These are phyloP conservation scores for Kwoniella sp. DNA, from an alignment of 768 basidiomycete genomes.

Conservation along the genomic window DNA sequence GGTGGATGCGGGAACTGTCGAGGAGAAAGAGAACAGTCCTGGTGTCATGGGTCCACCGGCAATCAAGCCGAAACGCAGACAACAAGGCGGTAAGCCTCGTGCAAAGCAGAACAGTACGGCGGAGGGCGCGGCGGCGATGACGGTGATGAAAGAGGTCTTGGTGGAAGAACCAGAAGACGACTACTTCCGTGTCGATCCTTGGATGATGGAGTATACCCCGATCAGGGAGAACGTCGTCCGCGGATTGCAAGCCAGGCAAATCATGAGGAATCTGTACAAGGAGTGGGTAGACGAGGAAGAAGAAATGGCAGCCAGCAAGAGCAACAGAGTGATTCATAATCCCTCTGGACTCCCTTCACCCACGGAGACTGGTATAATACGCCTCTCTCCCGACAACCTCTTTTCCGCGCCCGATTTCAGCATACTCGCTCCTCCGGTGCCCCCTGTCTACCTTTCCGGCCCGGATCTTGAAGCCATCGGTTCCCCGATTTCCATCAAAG, in stretches of 20 bases:
- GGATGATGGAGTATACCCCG: slow-evolving; percentile 50
- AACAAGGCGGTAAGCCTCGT: slow-evolving; percentile 28
- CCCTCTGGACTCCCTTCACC: slow-evolving; percentile 48
- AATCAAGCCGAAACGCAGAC: slow-evolving; percentile 37
- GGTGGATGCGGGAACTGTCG: slow-evolving; percentile 22
- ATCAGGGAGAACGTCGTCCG: slow-evolving; percentile 42
- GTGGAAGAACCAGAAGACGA: slow-evolving; percentile 37
- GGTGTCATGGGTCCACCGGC: slow-evolving; percentile 46
- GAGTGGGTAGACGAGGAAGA: slow-evolving; percentile 50
- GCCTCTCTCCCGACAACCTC: slow-evolving; percentile 33
- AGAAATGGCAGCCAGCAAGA: slow-evolving; percentile 21
- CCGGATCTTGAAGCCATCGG: slow-evolving; percentile 28
- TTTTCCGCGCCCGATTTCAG: slow-evolving; percentile 40
- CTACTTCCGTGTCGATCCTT: slow-evolving; percentile 42
- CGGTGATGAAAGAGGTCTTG: slow-evolving; percentile 22
- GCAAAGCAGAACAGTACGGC: slow-evolving; percentile 9
- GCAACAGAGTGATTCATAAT: slow-evolving; percentile 26
- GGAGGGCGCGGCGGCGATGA: slow-evolving; percentile 12
- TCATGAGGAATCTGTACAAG: slow-evolving; percentile 36
- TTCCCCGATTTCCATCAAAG: slow-evolving; percentile 26
- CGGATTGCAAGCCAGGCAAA: slow-evolving; percentile 28
- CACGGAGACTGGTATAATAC: slow-evolving; percentile 42
- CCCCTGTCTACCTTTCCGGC: slow-evolving; percentile 41
- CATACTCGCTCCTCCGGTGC: slow-evolving; percentile 49
- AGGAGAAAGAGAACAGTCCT: slow-evolving; percentile 37